Evolutionary conservation across 257 asterid genomes (phyloP).

Genomic region (Salvia rosmarinus): DNA sequence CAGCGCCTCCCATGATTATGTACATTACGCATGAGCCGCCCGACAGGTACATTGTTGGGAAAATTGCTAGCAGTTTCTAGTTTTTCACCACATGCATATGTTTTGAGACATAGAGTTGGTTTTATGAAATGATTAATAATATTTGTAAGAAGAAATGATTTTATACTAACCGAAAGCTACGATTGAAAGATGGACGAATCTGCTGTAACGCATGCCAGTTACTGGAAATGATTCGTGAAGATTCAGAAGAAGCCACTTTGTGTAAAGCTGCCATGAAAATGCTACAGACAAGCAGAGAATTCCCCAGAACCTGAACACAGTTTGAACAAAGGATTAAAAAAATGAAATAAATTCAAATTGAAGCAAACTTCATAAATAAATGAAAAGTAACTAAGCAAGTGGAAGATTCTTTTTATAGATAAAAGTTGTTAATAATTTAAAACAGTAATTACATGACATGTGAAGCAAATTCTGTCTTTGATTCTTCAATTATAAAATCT

Average conservation of each 20-base stretch:
- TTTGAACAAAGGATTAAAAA: background rate
- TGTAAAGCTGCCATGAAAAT: slow-evolving; percentile 71
- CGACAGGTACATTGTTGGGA: slow-evolving; percentile 72
- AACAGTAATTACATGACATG: background rate
- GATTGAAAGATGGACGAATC: slow-evolving; percentile 60
- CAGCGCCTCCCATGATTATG: slow-evolving; percentile 60
- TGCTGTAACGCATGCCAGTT: slow-evolving; percentile 62
- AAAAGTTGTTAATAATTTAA: background rate
- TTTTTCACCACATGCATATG: slow-evolving; percentile 47
- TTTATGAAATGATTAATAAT: too few species aligned
- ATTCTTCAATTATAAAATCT: too few species aligned
- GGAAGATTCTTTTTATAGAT: too few species aligned
- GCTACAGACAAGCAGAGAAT: slow-evolving; percentile 35
- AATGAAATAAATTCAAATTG: too few species aligned
- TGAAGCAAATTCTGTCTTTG: too few species aligned
- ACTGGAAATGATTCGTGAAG: slow-evolving; percentile 58
- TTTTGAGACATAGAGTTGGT: too few species aligned
- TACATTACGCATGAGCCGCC: slow-evolving; percentile 59
- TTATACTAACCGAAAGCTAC: slow-evolving; percentile 60
- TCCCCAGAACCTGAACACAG: slow-evolving; percentile 58
- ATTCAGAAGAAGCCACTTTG: slow-evolving; percentile 59
- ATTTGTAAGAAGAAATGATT: too few species aligned
- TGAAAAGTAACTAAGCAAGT: background rate
- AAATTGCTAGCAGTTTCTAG: slow-evolving; percentile 58
- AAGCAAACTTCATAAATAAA: background rate